Base-by-base conservation (phyloP, 768 basidiomycete genomes). In the Guyanaporus albipodus region DNA sequence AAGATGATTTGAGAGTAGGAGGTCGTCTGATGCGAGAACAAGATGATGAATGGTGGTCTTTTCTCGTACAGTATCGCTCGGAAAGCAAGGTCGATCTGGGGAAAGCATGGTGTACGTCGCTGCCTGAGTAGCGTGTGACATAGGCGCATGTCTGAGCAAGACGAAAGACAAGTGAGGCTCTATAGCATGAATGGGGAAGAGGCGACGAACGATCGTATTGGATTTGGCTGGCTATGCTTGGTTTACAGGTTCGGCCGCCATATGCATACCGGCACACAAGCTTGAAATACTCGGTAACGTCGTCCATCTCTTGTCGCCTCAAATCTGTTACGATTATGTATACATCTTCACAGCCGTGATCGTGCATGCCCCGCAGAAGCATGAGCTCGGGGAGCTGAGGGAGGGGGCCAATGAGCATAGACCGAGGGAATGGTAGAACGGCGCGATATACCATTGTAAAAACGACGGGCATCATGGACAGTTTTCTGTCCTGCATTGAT, bases 1-100 rank as follows among this genome's bases (percentile, higher is more conserved):
- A 88, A 88, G 62, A 88, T 76, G 51, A 88, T 86, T 66, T 87
- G 85, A 27, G 86, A 87, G 55, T 86, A 88, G 14, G 86, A 87
- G 9, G 83, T 84, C 23, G 83, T 83, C 61, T 87, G 85, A 59
- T 85, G 84, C 22, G 85, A 88, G 66, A 88, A 87, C 52, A 88
- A 74, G 37, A 88, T 75, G 56, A 88, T 71, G 64, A 88, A 88
- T 29, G 82, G 85, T 5, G 86, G 86, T 40, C 73, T 76, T 59
- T 87, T 87, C 65, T 88, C 85, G 68, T 81, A 75, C 4, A 88
- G 72, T 55, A 88, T 82, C 11, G 85, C 85, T 31, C 86, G 83
- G 43, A 88, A 73, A 28, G 81, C 79, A 49, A 88, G 76, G 67
- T 88, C 86, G 67, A 88, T 84, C 65, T 88, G 86, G 6, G 86